Conservation (phyloP, 352 stramenopile genomes). For the Globisporangium barbulae region DNA sequence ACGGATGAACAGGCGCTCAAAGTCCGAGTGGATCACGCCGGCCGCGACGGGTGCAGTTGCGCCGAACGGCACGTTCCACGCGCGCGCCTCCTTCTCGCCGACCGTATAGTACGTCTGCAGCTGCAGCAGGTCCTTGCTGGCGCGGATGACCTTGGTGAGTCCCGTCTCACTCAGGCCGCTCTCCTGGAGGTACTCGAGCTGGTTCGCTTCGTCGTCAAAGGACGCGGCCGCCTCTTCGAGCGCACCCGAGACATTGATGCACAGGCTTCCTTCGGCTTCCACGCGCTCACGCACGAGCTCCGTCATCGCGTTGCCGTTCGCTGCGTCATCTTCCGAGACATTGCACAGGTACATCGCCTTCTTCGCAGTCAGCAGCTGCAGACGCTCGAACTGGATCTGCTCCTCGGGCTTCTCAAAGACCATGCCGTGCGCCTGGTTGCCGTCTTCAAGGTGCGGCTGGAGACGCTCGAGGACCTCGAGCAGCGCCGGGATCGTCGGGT, state of each 20-base stretch:
- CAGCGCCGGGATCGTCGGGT: constrained; percentile 51
- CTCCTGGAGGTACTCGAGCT: constrained; percentile 93
- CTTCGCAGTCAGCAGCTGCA: constrained; percentile 89
- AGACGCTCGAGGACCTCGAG: constrained; percentile 60
- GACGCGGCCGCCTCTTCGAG: constrained; percentile 77
- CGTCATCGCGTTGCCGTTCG: constrained; percentile 92
- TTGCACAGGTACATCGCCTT: constrained; percentile 98
- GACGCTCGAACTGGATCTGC: constrained; percentile 75
- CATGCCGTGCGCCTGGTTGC: constrained; percentile 54
- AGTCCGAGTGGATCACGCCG: constrained; percentile 86
- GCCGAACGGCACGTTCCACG: constrained; percentile 79
- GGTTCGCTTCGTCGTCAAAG: constrained; percentile 88
- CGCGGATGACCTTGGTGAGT: constrained; percentile 83
- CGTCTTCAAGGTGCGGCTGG: constrained; percentile 78
- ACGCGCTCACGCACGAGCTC: constrained; percentile 65
- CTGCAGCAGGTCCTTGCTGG: constrained; percentile 92
- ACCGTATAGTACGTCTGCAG: constrained; percentile 98
- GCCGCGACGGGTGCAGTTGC: constrained; percentile 70
- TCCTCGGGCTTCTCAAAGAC: constrained; percentile 82
- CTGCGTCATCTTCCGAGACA: constrained; percentile 94
- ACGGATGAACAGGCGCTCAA: constrained; percentile 84
- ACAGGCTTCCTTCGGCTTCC: constrained; percentile 65
- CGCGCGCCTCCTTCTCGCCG: constrained; percentile 77
- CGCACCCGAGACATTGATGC: constrained; percentile 68
- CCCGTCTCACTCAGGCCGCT: constrained; percentile 70